A percentile compares a stretch with the other conserved stretches of the same genome.
phyloP scores from a whole-genome alignment of 441 rosid genomes.

The Macaranga tanarius region DNA sequence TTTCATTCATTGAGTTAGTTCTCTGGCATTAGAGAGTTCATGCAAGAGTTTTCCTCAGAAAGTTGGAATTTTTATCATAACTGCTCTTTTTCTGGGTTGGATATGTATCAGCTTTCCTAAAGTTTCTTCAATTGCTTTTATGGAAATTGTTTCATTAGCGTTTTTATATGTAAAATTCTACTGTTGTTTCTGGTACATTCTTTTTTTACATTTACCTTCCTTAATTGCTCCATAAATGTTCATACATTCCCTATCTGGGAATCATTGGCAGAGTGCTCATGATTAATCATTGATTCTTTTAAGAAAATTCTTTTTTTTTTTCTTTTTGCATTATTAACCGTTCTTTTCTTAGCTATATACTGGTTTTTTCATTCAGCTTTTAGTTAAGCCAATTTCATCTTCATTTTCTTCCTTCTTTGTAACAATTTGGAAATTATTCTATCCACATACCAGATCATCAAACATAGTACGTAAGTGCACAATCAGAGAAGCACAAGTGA shows the following conservation, averaged over 20 bases:
- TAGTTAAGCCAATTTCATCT: not conserved
- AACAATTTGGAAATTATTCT: constrained; percentile 14
- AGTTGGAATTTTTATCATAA: not conserved
- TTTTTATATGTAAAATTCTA: constrained; percentile 4
- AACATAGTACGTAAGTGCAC: constrained; percentile 4
- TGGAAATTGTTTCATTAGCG: not conserved
- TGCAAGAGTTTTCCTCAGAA: too few species aligned
- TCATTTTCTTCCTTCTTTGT: constrained; percentile 15
- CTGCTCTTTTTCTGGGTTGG: constrained; percentile 11
- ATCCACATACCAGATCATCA: constrained; percentile 7
- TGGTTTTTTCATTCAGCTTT: constrained; percentile 12
- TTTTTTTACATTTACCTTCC: not conserved
- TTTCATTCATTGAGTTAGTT: constrained; percentile 6
- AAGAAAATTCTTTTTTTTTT: constrained; percentile 6
- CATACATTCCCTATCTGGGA: not conserved
- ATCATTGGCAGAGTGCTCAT: not conserved
- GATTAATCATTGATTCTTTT: not conserved
- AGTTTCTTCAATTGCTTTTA: constrained; percentile 20
- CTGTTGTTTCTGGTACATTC: constrained; percentile 4
- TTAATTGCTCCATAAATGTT: not conserved
- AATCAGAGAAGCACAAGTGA: constrained; percentile 23
- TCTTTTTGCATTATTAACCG: not conserved
- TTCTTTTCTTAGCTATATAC: not conserved
- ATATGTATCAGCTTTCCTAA: constrained; percentile 7
- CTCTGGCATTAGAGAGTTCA: too few species aligned